Conservation (phyloP, 2,329 filamentous ascomycete genomes). For the Aureobasidium sp. region DNA sequence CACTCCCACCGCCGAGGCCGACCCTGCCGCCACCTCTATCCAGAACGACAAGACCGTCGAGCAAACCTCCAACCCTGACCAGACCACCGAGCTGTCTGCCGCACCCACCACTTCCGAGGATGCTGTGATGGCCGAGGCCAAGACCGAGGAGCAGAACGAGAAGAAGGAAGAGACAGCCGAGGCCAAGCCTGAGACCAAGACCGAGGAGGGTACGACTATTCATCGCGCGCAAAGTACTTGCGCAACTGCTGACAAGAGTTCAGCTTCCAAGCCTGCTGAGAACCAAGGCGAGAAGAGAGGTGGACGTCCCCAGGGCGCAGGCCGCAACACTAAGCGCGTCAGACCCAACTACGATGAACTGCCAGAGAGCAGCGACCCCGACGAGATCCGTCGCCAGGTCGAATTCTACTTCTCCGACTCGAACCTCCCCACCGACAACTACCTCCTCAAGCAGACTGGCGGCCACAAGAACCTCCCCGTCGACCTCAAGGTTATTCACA, state of each 20-base stretch:
- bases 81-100: slow-evolving; percentile 13
- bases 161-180: slow-evolving; percentile 5
- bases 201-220: neutral
- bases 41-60: slow-evolving; percentile 16
- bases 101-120: slow-evolving; percentile 17
- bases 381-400: slow-evolving; percentile 80
- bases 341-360: slow-evolving; percentile 36
- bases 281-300: slow-evolving; percentile 14
- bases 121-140: slow-evolving; percentile 14
- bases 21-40: slow-evolving; percentile 17
- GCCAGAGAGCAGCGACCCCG: slow-evolving; percentile 68
- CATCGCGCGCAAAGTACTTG: neutral
- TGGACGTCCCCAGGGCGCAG: slow-evolving; percentile 1
- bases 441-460: slow-evolving; percentile 70
- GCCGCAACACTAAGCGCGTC: slow-evolving; percentile 13
- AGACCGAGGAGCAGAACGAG: slow-evolving; percentile 16
- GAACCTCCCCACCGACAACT: slow-evolving; percentile 84
- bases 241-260: neutral
- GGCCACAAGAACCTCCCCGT: slow-evolving; percentile 78
- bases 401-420: slow-evolving; percentile 95
- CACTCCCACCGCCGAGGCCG: slow-evolving; percentile 10
- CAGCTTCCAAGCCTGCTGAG: slow-evolving; percentile 8
- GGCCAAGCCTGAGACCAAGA: neutral
- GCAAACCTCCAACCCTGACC: slow-evolving; percentile 14
- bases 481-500: slow-evolving; percentile 67